Evolutionary conservation across 1,139 yeast species (phyloP).

Genomic region (Debaryomycetaceae sp.): DNA sequence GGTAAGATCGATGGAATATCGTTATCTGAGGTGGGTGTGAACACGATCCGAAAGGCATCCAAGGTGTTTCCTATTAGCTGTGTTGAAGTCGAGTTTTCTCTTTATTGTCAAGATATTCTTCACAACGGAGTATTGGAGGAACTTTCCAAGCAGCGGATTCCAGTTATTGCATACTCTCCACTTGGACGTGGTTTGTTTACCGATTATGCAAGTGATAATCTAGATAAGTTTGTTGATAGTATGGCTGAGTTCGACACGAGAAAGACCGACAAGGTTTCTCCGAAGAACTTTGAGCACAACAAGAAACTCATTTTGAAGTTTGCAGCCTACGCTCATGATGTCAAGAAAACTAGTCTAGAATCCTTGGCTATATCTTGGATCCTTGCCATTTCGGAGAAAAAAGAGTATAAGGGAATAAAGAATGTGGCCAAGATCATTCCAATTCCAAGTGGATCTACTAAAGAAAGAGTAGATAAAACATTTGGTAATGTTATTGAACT

Average conservation of each 20-base stretch:
- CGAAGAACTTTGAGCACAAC: conserved; percentile 56
- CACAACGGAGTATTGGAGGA: conserved; percentile 61
- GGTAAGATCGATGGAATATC: conserved; percentile 67
- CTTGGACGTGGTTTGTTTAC: conserved; percentile 77
- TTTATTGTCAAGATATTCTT: conserved; percentile 59
- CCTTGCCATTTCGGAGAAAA: conserved; percentile 28
- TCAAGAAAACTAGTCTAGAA: conserved; percentile 49
- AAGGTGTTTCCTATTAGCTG: conserved; percentile 52
- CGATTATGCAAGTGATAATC: conserved; percentile 47
- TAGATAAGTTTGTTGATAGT: conserved; percentile 28
- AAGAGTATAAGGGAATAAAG: conserved; percentile 28
- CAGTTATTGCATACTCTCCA: conserved; percentile 79
- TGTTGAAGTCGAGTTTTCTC: conserved; percentile 74
- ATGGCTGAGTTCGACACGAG: conserved; percentile 57
- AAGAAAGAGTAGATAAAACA: conserved; percentile 58
- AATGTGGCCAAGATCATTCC: conserved; percentile 62
- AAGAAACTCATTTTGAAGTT: conserved; percentile 36
- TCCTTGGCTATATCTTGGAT: conserved; percentile 78
- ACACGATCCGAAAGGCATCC: conserved; percentile 55
- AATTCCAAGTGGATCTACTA: conserved; percentile 71
- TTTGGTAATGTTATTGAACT: conserved; percentile 42
- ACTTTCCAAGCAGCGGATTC: conserved; percentile 41
- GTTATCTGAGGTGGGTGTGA: conserved; percentile 65
- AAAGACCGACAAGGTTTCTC: conserved; percentile 52
- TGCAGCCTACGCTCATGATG: conserved; percentile 48